Base-by-base conservation (phyloP, 306 rosid species). In the Fragaria ananassa region DNA sequence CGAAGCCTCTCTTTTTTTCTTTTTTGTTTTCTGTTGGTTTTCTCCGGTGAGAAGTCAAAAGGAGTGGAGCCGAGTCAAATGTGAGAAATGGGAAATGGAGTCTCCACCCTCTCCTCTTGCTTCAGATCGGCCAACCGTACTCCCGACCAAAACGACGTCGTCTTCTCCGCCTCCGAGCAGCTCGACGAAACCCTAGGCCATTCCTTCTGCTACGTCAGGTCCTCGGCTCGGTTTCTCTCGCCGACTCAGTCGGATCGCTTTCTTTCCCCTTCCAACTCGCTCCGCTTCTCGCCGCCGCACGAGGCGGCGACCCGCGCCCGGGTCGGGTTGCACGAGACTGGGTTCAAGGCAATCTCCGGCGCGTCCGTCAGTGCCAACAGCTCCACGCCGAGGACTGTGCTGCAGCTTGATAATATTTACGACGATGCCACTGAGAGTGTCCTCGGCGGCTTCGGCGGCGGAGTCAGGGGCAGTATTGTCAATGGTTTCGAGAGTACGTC, bases 171-270 rank as follows among this genome's bases (percentile, higher is more conserved):
- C 6, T 70, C 81, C 0, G 96, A 91, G 41, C 90, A 96, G 0
- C 68, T 92, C 17, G 98, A 95, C 75, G 97, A 92, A 95, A 92
- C 96, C 93, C 96, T 92, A 85, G 98, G 98, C 70, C 98, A 95
- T 78, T 95, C 98, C 46, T 95, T 95, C 86, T 91, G 94, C 76
- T 95, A 92, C 86, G 97, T 95, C 42, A 86, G 96, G 78, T 89
- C 92, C 74, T 95, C 98, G 1, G 83, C 88, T 13, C 91, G 98
- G n/a, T 94, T 94, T 53, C 79, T 90, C 80, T 90, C 96, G 0
- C 98, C 93, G 0, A 71, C 89, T 29, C 92, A 84, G 78, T 92
- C 97, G 75, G 95, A 95, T 92, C 98, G 97, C 45, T 92, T 90
- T 66, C 73, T 89, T 19, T 90, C 93, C 8, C 97, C 98, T 17